These are phyloP conservation scores for Ophiocordyceps camponoti-rufipedis DNA, from an alignment of 2,329 filamentous ascomycete species.

Conservation along the genomic window DNA sequence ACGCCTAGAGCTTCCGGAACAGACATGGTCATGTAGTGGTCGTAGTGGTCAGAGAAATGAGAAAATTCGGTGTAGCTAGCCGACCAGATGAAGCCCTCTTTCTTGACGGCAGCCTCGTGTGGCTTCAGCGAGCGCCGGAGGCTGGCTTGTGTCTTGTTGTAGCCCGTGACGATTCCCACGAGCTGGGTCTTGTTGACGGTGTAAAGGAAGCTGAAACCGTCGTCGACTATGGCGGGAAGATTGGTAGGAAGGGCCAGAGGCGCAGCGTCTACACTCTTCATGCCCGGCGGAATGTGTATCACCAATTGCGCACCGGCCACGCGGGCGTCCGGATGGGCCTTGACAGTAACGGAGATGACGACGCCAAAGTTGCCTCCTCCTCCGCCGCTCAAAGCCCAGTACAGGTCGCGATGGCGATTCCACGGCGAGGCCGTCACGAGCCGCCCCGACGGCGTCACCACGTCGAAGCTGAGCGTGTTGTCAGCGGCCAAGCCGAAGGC, in stretches of 20 bases:
- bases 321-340: constrained; percentile 24
- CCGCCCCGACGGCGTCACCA: constrained; percentile 31
- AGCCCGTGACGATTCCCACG: constrained; percentile 23
- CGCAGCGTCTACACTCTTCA: neutral
- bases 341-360: constrained; percentile 34
- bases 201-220: constrained; percentile 27
- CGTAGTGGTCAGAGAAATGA: constrained; percentile 21
- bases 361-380: constrained; percentile 41
- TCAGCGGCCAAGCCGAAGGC: constrained; percentile 39
- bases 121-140: constrained; percentile 13
- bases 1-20: constrained; percentile 16
- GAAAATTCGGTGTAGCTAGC: constrained; percentile 7
- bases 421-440: constrained; percentile 24
- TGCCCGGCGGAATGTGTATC: neutral
- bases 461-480: constrained; percentile 33
- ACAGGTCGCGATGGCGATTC: constrained; percentile 25
- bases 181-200: constrained; percentile 22
- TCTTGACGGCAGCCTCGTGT: constrained; percentile 5
- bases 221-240: constrained; percentile 21
- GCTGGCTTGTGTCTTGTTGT: constrained; percentile 20
- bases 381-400: constrained; percentile 44
- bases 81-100: constrained; percentile 3
- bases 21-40: constrained; percentile 21
- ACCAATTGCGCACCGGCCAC: constrained; percentile 16
- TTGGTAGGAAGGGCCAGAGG: constrained; percentile 6